Percentiles rank a stretch among this genome's conserved stretches.
These are phyloP conservation scores for Flaveria brownii DNA, from an alignment of 129 eudicot genomes.

Conservation along the genomic window DNA sequence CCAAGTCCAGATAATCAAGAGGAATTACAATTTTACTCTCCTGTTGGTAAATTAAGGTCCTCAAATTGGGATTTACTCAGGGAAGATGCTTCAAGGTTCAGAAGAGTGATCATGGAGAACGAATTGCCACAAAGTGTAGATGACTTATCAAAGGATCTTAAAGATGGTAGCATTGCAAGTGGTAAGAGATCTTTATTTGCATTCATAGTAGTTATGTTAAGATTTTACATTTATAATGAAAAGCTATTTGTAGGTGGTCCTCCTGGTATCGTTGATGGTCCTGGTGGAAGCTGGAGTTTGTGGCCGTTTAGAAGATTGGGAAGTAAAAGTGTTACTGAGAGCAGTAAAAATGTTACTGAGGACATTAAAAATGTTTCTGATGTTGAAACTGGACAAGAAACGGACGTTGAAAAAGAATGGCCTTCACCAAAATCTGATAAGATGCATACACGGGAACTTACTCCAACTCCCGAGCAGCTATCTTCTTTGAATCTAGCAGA, in stretches of 20 bases:
- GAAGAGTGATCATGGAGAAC: conserved; percentile 22
- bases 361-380: conserved; percentile 23
- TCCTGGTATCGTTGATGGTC: conserved; percentile 40
- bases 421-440: conserved; percentile 39
- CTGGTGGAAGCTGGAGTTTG: conserved; percentile 58
- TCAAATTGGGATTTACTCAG: conserved; percentile 39
- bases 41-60: conserved; percentile 39
- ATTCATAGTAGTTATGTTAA: conserved; percentile 2
- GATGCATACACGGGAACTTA: conserved; percentile 46
- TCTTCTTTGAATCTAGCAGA: conserved; percentile 79
- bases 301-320: conserved; percentile 70
- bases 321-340: conserved; percentile 37
- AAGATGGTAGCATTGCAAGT: conserved; percentile 42
- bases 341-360: conserved; percentile 26
- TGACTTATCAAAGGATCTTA: conserved; percentile 39
- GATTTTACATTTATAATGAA: neutral
- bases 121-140: conserved; percentile 27
- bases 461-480: conserved; percentile 87
- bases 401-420: conserved; percentile 38
- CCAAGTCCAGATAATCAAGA: conserved; percentile 24
- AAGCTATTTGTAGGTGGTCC: conserved; percentile 41
- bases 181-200: conserved; percentile 42
- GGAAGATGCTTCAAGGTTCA: conserved; percentile 35
- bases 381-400: conserved; percentile 29
- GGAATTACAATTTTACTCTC: conserved; percentile 43